Conservation (phyloP, 2,329 filamentous ascomycete genomes). For the Colletotrichum chlorophyti region DNA sequence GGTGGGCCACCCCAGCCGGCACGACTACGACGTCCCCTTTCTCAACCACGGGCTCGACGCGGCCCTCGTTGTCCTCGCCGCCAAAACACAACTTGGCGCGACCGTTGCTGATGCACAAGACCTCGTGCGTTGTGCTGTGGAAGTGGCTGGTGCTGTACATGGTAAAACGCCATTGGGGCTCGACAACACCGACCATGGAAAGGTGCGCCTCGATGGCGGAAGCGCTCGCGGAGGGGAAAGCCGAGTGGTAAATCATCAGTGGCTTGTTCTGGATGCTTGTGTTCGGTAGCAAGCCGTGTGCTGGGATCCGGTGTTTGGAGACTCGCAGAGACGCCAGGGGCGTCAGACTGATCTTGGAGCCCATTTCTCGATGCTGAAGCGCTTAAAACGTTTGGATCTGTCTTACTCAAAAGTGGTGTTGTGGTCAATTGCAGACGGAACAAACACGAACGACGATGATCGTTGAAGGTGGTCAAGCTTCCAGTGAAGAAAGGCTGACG, state of each 20-base stretch:
- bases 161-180: slow-evolving; percentile 71
- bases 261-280: slow-evolving; percentile 69
- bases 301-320: slow-evolving; percentile 65
- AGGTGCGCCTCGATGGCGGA: slow-evolving; percentile 64
- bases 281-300: slow-evolving; percentile 65
- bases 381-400: too few species aligned
- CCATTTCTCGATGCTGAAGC: too few species aligned
- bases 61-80: slow-evolving; percentile 64
- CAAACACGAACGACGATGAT: too few species aligned
- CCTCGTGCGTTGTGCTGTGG: slow-evolving; percentile 72
- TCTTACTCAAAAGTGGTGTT: too few species aligned
- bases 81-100: slow-evolving; percentile 70
- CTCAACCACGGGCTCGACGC: slow-evolving; percentile 61
- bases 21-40: slow-evolving; percentile 70
- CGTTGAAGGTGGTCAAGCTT: too few species aligned
- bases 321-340: slow-evolving; percentile 59
- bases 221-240: slow-evolving; percentile 55
- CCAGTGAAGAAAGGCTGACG: too few species aligned
- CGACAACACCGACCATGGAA: slow-evolving; percentile 56
- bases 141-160: slow-evolving; percentile 74
- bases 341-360: background rate
- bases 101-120: slow-evolving; percentile 66
- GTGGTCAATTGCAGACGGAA: too few species aligned
- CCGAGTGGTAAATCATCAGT: slow-evolving; percentile 69
- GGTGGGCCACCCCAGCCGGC: slow-evolving; percentile 70